Percentiles rank a stretch among this genome's conserved stretches.
phyloP scores from a whole-genome alignment of 768 basidiomycete genomes.

The Suillus luteus region DNA sequence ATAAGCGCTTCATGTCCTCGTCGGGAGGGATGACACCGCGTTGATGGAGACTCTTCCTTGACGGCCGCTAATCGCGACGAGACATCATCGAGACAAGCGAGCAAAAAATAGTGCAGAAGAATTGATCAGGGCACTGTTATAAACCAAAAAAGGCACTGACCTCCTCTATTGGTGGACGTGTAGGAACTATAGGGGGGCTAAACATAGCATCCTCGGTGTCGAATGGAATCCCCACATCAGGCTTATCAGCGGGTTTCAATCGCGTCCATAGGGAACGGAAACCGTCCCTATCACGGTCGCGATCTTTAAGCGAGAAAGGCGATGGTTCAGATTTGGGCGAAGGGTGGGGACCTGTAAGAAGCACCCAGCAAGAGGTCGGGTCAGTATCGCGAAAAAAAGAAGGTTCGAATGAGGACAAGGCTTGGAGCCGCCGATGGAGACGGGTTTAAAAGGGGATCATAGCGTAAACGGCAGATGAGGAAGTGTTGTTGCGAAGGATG shows the following conservation, averaged over 20 bases:
- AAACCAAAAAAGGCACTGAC: background rate
- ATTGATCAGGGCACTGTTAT: background rate
- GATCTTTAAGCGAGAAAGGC: constrained; percentile 20
- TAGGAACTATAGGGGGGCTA: constrained; percentile 53
- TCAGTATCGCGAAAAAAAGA: background rate
- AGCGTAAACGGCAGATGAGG: background rate
- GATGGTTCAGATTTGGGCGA: constrained; percentile 9
- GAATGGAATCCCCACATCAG: constrained; percentile 82
- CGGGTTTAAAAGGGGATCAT: background rate
- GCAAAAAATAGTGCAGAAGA: background rate
- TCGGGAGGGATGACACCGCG: constrained; percentile 64
- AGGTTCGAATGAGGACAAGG: background rate
- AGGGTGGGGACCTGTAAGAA: background rate
- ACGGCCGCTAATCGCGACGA: background rate
- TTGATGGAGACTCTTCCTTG: constrained; percentile 17
- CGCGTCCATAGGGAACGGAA: constrained; percentile 79
- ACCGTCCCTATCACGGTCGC: constrained; percentile 45
- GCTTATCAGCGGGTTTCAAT: constrained; percentile 77
- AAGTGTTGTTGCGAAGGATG: background rate
- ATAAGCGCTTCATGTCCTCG: constrained; percentile 81
- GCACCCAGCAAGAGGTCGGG: too few species aligned
- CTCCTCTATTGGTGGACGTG: constrained; percentile 4
- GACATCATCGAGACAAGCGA: background rate
- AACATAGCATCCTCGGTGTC: constrained; percentile 82
- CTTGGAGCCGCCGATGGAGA: background rate